Evolutionary conservation across 78 protist species (phyloP).

Genomic region (Neovahlkampfia damariscottae): DNA sequence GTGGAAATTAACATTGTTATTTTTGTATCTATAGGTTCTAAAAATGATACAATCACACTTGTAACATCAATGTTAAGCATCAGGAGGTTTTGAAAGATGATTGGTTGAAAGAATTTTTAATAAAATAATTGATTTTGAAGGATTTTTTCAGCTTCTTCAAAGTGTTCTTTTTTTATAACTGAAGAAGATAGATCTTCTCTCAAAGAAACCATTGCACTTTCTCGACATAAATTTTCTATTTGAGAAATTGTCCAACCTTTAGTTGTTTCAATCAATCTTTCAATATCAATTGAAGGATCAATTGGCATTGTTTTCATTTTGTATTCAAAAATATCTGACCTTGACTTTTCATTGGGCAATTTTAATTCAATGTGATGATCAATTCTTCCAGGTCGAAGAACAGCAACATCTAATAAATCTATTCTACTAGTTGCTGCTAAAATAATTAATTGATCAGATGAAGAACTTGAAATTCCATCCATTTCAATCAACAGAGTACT

Average conservation of each 20-base stretch:
- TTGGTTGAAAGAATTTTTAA: too few relatives aligned
- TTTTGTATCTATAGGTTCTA: too few relatives aligned
- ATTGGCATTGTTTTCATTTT: background rate
- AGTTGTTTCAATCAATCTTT: background rate
- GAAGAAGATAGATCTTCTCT: background rate
- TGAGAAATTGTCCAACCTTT: background rate
- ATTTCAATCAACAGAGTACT: conserved; percentile 17
- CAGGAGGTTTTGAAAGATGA: too few relatives aligned
- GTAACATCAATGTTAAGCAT: too few relatives aligned
- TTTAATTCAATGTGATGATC: conserved; percentile 13
- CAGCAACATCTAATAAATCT: conserved; percentile 6
- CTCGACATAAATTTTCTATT: background rate
- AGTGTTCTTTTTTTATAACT: background rate
- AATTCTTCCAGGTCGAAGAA: conserved; percentile 15
- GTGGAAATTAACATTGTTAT: too few relatives aligned
- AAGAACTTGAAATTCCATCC: conserved; percentile 5
- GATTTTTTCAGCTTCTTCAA: background rate
- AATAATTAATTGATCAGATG: background rate
- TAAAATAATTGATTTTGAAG: too few relatives aligned
- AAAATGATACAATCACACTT: too few relatives aligned
- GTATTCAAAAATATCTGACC: background rate
- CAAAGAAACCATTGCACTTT: background rate
- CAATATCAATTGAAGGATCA: background rate
- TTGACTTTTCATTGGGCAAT: background rate
- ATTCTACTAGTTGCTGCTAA: background rate